Evolutionary conservation across 139 green algal species (phyloP).

Genomic region (Deuterostichococcus epilithicus): DNA sequence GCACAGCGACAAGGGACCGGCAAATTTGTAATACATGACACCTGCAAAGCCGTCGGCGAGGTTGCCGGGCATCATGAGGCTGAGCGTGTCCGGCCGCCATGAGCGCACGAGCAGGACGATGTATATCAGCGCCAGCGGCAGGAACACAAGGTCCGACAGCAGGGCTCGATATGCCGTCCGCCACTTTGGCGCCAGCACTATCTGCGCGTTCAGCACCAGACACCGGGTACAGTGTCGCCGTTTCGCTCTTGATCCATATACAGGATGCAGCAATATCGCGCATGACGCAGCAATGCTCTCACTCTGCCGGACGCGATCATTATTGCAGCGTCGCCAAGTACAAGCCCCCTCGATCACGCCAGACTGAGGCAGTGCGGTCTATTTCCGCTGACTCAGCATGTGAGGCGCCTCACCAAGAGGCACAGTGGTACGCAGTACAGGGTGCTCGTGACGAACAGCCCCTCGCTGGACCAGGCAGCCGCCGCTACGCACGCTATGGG

Average conservation of each 20-base stretch:
- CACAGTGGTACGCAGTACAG: background rate
- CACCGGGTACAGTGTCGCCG: too few species aligned
- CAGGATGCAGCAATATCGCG: too few species aligned
- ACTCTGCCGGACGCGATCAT: too few species aligned
- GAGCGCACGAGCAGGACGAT: conserved; percentile 45
- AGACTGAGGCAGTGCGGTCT: too few species aligned
- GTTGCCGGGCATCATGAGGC: conserved; percentile 64
- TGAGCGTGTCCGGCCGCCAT: conserved; percentile 65
- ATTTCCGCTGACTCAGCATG: background rate
- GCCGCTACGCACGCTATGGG: too few species aligned
- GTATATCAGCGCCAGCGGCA: conserved; percentile 53
- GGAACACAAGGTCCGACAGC: conserved; percentile 8
- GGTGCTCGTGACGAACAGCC: background rate
- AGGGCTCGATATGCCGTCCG: background rate
- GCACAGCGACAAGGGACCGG: background rate
- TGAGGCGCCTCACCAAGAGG: background rate
- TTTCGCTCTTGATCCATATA: too few species aligned
- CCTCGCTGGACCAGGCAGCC: background rate
- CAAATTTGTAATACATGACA: too few species aligned
- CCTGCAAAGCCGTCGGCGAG: conserved; percentile 50
- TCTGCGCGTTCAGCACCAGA: background rate
- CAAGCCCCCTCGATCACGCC: too few species aligned
- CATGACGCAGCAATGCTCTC: too few species aligned
- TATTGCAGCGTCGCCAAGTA: too few species aligned
- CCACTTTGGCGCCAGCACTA: conserved; percentile 15